These are phyloP conservation scores for Pseudonitzschia delicatissima DNA, from an alignment of 108 stramenopile genomes.

Conservation along the genomic window DNA sequence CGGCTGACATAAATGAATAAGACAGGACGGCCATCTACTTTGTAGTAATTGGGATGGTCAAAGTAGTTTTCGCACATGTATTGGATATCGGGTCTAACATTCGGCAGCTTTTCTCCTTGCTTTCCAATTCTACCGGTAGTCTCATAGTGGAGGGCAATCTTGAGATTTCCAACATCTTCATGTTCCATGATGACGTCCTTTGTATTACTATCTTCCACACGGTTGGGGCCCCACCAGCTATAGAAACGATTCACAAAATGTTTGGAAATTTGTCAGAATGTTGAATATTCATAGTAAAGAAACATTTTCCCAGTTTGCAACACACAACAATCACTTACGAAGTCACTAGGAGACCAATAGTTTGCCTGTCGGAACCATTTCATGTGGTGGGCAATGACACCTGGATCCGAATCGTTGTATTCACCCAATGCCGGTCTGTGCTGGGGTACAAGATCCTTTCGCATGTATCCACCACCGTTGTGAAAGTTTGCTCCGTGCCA, in stretches of 20 bases:
- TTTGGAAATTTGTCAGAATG: too few relatives aligned
- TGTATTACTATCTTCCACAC: constrained; percentile 19
- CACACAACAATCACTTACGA: too few relatives aligned
- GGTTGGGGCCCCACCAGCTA: constrained; percentile 51
- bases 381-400: constrained; percentile 26
- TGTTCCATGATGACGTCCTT: constrained; percentile 31
- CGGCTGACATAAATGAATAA: constrained; percentile 36
- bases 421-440: constrained; percentile 30
- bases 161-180: constrained; percentile 22
- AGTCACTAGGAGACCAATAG: constrained; percentile 26
- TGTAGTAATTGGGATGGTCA: constrained; percentile 38
- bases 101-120: constrained; percentile 6
- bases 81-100: constrained; percentile 9
- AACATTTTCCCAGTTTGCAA: too few relatives aligned
- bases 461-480: constrained; percentile 23
- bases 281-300: too few relatives aligned
- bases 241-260: too few relatives aligned
- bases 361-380: constrained; percentile 29
- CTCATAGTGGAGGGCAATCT: constrained; percentile 45
- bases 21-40: constrained; percentile 33
- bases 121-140: constrained; percentile 21
- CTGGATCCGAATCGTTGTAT: constrained; percentile 32
- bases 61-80: constrained; percentile 33
- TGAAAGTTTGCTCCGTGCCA: constrained; percentile 38
- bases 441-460: constrained; percentile 22